These are phyloP conservation scores for Cucurbitaria berberidis DNA, from an alignment of 2,329 filamentous ascomycete species.

Conservation along the genomic window DNA sequence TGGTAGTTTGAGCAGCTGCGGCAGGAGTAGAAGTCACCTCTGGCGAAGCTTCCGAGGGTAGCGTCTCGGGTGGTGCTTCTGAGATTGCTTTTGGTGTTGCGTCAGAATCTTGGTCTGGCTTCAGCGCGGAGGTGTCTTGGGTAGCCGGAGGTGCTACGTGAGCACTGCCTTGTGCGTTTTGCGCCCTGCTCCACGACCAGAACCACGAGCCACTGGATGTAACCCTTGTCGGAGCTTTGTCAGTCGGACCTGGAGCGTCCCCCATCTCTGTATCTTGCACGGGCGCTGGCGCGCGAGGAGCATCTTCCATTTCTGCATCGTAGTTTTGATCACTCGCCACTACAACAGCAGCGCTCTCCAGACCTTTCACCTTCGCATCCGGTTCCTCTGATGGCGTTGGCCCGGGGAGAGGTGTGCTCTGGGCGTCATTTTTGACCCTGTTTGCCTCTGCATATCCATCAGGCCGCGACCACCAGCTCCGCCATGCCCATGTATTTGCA, in stretches of 20 bases:
- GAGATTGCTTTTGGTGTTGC: background rate
- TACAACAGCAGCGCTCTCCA: conserved; percentile 15
- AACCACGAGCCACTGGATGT: conserved; percentile 54
- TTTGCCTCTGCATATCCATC: conserved; percentile 54
- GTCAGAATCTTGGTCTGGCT: conserved; percentile 16
- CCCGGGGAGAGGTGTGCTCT: conserved; percentile 50
- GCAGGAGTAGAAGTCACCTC: conserved; percentile 7
- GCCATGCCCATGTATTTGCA: conserved; percentile 48
- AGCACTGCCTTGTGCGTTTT: conserved; percentile 48
- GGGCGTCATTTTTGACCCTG: conserved; percentile 48
- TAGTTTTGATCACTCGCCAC: conserved; percentile 7
- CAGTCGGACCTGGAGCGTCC: conserved; percentile 15
- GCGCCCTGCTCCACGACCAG: conserved; percentile 56
- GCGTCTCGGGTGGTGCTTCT: background rate
- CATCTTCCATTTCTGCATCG: conserved; percentile 31
- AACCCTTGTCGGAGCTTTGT: conserved; percentile 20
- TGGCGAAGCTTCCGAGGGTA: background rate
- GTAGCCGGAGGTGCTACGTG: conserved; percentile 18
- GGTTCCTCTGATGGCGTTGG: conserved; percentile 45
- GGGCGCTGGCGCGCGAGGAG: conserved; percentile 1
- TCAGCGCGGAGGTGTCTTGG: conserved; percentile 7
- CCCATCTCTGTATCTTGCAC: conserved; percentile 20
- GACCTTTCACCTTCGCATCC: conserved; percentile 33
- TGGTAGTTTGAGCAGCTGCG: conserved; percentile 8
- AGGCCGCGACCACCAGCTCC: conserved; percentile 59